Base-by-base conservation (phyloP, 2,329 filamentous ascomycete species). In the Nigrospora oryzae region DNA sequence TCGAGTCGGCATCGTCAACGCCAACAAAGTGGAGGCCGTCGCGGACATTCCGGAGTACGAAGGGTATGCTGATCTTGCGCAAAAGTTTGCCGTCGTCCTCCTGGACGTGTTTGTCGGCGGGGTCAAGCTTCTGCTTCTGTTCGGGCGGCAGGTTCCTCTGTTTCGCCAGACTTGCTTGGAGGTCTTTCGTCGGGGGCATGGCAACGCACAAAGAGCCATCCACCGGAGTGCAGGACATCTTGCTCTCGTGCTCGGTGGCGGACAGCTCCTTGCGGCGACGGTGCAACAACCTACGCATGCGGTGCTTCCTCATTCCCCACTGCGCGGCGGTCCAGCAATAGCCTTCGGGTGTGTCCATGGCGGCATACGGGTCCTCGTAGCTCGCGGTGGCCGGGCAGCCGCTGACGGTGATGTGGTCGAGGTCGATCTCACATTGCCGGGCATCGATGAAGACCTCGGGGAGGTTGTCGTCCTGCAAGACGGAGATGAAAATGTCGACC, bases 21-120 rank as follows among this genome's bases (percentile, higher is more conserved):
- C 93, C 90, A 14, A 94, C 87, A 64, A 96, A 98, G 49, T 96
- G 90, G 46, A 97, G 64, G 17, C 89, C 91, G 61, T 98, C 93
- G 38, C 88, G 77, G 42, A 90, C 83, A 53, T 80, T 79, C 42
- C 79, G 80, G 32, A 88, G 79, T 17, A 74, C 71, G 58, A 95
- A 98, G 32, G 93, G 86, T 46, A 96, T 84, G 39, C 69, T 69
- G 35, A 81, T 67, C 51, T 55, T 64, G 32, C 69, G 71, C 49
- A 70, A 70, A 31, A 69, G 62, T n/a, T 74, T 64, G 23, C 48
- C 53, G 38, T 56, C 56, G 37, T 59, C 54, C 6, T 46, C 40
- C 31, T 56, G 46, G 19, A 62, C 48, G 11, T 56, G 52, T 17
- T 59, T 43, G 33, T 60, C 65, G 40, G 65, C 66, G 45, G 72